Conservation (phyloP, 768 basidiomycete genomes). For the Hericium erinaceus region DNA sequence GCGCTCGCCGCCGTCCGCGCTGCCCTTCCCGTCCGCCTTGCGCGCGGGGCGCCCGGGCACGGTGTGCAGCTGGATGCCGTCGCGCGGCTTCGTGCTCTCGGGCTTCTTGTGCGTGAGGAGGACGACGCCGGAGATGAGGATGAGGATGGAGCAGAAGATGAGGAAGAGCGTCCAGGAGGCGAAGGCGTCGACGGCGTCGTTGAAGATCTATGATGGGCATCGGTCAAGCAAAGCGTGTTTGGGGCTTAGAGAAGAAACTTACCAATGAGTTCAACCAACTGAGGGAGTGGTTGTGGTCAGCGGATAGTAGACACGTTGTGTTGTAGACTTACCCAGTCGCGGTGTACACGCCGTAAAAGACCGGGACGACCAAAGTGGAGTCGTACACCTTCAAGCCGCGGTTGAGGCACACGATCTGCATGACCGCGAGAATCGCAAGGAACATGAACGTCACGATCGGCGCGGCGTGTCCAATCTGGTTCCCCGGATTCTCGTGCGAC, state of each 20-base stretch:
- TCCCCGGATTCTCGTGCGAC: conserved; percentile 75
- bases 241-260: neutral
- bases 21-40: conserved; percentile 15
- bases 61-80: conserved; percentile 21
- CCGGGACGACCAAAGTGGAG: conserved; percentile 84
- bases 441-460: conserved; percentile 61
- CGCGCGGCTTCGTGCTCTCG: conserved; percentile 32
- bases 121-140: conserved; percentile 89
- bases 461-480: conserved; percentile 76
- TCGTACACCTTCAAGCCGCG: conserved; percentile 86
- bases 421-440: conserved; percentile 61
- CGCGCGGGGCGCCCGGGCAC: conserved; percentile 19
- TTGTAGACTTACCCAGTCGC: conserved; percentile 51
- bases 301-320: neutral
- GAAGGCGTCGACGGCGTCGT: conserved; percentile 79
- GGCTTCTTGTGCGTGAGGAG: conserved; percentile 90
- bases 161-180: conserved; percentile 83
- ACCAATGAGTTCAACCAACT: conserved; percentile 56
- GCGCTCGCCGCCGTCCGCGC: conserved; percentile 25
- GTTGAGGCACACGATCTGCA: conserved; percentile 89
- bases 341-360: conserved; percentile 91
- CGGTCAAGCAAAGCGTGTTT: neutral
- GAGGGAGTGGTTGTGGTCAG: neutral
- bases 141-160: conserved; percentile 76
- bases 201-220: conserved; percentile 48